Base-by-base conservation (phyloP, 2,329 filamentous ascomycete genomes). In the Colletotrichum orbiculare region DNA sequence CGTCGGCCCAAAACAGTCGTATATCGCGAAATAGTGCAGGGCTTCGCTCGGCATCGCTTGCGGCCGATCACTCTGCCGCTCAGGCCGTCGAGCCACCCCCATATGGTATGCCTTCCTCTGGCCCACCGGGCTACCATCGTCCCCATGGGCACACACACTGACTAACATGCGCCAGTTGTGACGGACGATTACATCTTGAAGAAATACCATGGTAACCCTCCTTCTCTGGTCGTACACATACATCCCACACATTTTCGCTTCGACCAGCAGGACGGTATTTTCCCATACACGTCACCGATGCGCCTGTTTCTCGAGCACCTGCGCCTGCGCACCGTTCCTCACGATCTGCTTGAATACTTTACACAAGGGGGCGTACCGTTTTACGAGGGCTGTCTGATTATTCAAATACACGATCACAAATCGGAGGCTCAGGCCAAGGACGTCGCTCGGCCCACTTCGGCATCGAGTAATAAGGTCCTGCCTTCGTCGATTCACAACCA, bases 341-440 rank as follows among this genome's bases (percentile, higher is more conserved):
- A 97, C 77, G 94, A 97, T 71, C 88, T 98, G 74, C 81, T 98
- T 10, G 88, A 91, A 52, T 91, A 95, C 70, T 87, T 99, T 59
- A 84, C 89, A 35, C 84, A 88, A 52, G 83, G 84, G 15, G 88
- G 89, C 17, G 91, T 97, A 12, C 84, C 85, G 9, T 98, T 97
- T 74, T 99, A 98, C 75, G 94, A 98, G 76, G 94, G 92, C 38
- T 97, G 95, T 73, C 85, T 99, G 62, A 98, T 99, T 70, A 94
- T 99, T 41, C 91, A 97, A 76, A 83, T 98, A n/a, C 87, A 97
- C 72, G 93, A 98, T 75, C 92, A 97, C 80, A 92, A 91, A 72
- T 88, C 90, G 0, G 81, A 81, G 46, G 83, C 84, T 50, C 84
- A 85, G 67, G 81, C 85, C 70, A 89, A 93, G 73, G 88, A 86